Evolutionary conservation across 192 early-diverging fungal genomes (phyloP), one percentile per base, ranked within the genome.

Genomic region (Globomyces pollinis-pini): DNA sequence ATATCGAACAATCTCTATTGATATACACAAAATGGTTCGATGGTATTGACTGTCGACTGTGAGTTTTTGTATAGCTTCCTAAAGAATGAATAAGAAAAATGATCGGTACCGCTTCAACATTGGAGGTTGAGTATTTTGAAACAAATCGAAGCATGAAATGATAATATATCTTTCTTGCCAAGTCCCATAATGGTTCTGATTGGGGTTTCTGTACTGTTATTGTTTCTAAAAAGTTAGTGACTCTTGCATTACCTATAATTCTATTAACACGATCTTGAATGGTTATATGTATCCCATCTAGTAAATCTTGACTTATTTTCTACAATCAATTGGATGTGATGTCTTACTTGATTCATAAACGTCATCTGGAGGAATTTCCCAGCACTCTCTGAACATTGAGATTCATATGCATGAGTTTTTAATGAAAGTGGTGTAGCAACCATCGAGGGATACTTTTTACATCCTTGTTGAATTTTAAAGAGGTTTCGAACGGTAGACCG

Each of bases 101-200:
- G 38, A 15, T 15, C 38, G 38, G 15, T 15, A 39, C 20, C 20
- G 15, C 15, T 39, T n/a, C 38, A 20, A 20, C 15, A 20, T 39
- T 39, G 38, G 38, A 15, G 15, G 20, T 15, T n/a, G 38, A 39
- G 20, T 15, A 39, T 20, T 39, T 39, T 15, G 38, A 15, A 15
- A 39, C 20, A 20, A 39, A n/a, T 39, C 20, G 15, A 20, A n/a
- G 20, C 38, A 55, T 26, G 7, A 55, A 41, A 31, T 55, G 21
- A 28, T 55, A 55, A n/a, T 55, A 55, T 16, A 55, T 55, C 53
- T 36, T 38, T 41, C 21, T 13, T 5, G 53, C 53, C 7, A 55
- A 41, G 12, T 55, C 53, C 53, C 53, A 55, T 4, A 47, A 20
- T 12, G 23, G 23, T 47, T 26, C 8, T 21, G 44, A 28, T 3